phyloP scores from a whole-genome alignment of 2,329 filamentous ascomycete genomes.

The Fusarium odoratissimum region DNA sequence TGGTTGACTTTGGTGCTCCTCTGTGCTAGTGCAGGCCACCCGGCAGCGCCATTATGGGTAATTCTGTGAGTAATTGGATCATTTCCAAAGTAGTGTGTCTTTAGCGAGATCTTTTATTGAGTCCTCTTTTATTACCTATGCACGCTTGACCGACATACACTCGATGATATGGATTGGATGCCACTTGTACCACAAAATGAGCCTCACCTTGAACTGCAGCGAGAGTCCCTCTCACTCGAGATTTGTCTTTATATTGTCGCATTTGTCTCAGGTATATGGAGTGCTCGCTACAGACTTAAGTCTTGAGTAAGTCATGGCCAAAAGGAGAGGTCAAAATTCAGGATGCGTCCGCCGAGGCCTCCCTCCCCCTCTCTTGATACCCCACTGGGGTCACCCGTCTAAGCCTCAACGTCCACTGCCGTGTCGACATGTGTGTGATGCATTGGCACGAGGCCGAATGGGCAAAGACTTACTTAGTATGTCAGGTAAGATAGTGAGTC shows the following conservation, averaged over 20 bases:
- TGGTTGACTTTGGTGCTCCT: constrained; percentile 3
- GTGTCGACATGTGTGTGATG: constrained; percentile 39
- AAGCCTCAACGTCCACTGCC: constrained; percentile 41
- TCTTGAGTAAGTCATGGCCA: neutral
- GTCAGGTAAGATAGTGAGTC: neutral
- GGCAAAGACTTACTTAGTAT: neutral
- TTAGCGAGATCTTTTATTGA: constrained; percentile 23
- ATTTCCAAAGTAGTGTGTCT: constrained; percentile 8
- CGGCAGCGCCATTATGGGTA: constrained; percentile 9
- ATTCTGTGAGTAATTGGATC: constrained; percentile 14
- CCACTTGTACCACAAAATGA: constrained; percentile 3
- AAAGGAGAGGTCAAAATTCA: constrained; percentile 14
- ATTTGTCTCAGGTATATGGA: neutral
- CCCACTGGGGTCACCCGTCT: constrained; percentile 35
- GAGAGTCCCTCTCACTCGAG: neutral
- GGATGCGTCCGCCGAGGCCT: constrained; percentile 38
- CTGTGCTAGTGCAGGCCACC: constrained; percentile 23
- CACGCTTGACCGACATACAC: constrained; percentile 22
- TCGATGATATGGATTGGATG: constrained; percentile 11
- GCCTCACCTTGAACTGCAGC: constrained; percentile 1
- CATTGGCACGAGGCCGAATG: constrained; percentile 21
- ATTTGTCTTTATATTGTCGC: neutral
- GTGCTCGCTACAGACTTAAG: neutral
- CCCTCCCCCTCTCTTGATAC: constrained; percentile 30
- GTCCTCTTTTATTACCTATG: neutral